Evolutionary conservation across 1,284 basidiomycete genomes (phyloP).

Genomic region (Leccinum griseonigrum): DNA sequence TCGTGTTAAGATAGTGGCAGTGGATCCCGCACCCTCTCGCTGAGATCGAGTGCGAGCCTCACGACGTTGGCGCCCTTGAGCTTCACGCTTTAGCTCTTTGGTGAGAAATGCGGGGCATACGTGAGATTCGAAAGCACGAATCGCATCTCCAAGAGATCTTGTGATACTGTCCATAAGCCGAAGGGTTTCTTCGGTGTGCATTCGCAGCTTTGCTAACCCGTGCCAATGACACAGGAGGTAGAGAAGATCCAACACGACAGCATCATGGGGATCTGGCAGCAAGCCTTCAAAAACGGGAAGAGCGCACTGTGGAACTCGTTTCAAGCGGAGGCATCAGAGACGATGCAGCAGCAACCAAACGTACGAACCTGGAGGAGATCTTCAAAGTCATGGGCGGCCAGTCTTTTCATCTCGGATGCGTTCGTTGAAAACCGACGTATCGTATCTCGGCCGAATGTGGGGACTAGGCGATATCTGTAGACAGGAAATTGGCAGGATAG

Average conservation of each 20-base stretch:
- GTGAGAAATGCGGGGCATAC: not conserved
- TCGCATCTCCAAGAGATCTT: not conserved
- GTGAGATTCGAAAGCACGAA: not conserved
- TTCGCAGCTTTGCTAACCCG: not conserved
- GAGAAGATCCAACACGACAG: not conserved
- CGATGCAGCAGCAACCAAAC: not conserved
- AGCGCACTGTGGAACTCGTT: not conserved
- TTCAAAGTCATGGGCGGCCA: not conserved
- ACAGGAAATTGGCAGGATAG: not conserved
- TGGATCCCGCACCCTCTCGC: not conserved
- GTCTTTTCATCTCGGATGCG: not conserved
- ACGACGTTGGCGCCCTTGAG: not conserved
- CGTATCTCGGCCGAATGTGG: not conserved
- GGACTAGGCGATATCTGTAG: not conserved
- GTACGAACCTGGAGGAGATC: not conserved
- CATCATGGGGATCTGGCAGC: not conserved
- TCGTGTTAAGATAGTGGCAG: not conserved
- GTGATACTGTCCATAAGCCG: not conserved
- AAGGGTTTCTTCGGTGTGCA: not conserved
- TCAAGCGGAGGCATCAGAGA: not conserved
- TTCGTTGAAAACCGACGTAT: not conserved
- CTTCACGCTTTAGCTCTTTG: not conserved
- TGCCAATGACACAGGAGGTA: not conserved
- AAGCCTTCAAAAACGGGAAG: not conserved
- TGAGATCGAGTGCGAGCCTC: not conserved